Conservation (phyloP, 345 rosid genomes). For the Boechera retrofracta region DNA sequence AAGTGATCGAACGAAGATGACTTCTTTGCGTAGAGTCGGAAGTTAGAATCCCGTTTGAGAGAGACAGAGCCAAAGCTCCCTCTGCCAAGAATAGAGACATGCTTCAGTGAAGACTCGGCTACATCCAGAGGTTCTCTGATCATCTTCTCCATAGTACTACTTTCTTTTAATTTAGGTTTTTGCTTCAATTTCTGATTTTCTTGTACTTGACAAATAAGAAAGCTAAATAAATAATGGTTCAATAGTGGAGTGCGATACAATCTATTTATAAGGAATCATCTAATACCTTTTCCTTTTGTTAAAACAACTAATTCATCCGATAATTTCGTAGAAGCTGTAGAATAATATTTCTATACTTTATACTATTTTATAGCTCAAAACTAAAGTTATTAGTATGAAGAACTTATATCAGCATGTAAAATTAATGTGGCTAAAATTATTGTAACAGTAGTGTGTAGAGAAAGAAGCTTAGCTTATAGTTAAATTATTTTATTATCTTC, state of each 20-base stretch:
- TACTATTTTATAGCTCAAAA: no score
- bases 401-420: no score
- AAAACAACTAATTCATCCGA: no score
- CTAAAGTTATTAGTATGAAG: no score
- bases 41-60: not conserved
- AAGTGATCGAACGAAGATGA: not conserved
- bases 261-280: no score
- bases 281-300: no score
- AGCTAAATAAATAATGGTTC: not conserved
- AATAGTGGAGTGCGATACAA: not conserved
- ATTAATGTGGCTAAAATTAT: no score
- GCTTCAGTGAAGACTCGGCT: not conserved
- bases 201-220: not conserved
- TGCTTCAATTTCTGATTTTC: not conserved
- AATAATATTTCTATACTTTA: no score
- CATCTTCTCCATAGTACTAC: not conserved
- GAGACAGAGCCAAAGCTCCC: constrained; percentile 16
- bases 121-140: not conserved
- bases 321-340: no score
- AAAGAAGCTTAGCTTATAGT: no score
- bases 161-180: not conserved
- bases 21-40: not conserved
- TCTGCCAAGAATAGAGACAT: constrained; percentile 9
- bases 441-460: no score
- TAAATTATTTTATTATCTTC: no score